Conservation (phyloP, 345 rosid species). For the Rhodamnia argentea region DNA sequence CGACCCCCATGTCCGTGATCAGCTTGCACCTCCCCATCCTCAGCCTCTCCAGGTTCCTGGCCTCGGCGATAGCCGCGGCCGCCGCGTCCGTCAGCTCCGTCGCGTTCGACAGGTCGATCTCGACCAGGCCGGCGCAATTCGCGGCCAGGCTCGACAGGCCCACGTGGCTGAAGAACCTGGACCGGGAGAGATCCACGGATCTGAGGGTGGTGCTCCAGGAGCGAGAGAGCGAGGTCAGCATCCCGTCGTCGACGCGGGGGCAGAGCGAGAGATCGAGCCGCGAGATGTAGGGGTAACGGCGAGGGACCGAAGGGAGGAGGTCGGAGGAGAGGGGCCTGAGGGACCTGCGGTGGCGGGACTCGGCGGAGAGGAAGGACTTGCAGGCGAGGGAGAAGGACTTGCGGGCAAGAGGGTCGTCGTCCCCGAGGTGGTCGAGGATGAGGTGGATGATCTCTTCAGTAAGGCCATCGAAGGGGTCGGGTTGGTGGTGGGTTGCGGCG, state of each 20-base stretch:
- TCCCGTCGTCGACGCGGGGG: conserved; percentile 35
- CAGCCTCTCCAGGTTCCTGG: conserved; percentile 47
- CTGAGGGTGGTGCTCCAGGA: conserved; percentile 14
- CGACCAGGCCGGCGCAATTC: conserved; percentile 40
- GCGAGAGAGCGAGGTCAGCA: conserved; percentile 16
- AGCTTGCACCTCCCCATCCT: conserved; percentile 62
- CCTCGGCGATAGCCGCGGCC: conserved; percentile 44
- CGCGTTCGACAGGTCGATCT: conserved; percentile 44
- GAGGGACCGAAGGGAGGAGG: conserved; percentile 33
- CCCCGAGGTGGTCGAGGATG: conserved; percentile 32
- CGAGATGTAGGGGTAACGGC: conserved; percentile 33
- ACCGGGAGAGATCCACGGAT: conserved; percentile 46
- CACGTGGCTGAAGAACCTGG: conserved; percentile 26
- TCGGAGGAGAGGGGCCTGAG: conserved; percentile 49
- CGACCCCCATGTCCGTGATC: conserved; percentile 60
- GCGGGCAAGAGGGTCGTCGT: conserved; percentile 30
- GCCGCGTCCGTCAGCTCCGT: conserved; percentile 37
- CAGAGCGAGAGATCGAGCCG: conserved; percentile 54
- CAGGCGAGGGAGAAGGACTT: conserved; percentile 49
- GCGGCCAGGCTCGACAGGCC: conserved; percentile 32
- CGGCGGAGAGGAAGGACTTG: conserved; percentile 33
- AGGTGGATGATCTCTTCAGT: conserved; percentile 47
- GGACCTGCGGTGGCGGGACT: conserved; percentile 35
- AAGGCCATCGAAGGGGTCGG: conserved; percentile 31
- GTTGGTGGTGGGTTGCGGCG: not conserved